Conservation (phyloP, 768 basidiomycete species). For the Lentinula aciculospora region DNA sequence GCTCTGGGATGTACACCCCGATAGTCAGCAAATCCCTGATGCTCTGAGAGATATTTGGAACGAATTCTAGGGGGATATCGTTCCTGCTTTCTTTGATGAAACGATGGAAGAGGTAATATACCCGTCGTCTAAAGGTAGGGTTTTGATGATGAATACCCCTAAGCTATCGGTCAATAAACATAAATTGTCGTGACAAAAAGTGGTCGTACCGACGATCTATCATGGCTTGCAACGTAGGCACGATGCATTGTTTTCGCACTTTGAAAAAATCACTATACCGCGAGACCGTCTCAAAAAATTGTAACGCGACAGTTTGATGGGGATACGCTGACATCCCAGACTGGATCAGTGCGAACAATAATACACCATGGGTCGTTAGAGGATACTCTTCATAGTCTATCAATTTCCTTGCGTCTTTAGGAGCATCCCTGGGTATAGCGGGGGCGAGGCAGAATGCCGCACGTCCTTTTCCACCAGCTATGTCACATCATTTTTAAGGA, state of each 20-base stretch:
- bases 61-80: constrained; percentile 72
- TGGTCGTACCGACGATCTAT: constrained; percentile 67
- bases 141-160: constrained; percentile 87
- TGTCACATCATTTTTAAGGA: background rate
- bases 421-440: constrained; percentile 29
- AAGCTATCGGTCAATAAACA: constrained; percentile 7
- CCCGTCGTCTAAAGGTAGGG: constrained; percentile 61
- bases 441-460: constrained; percentile 83
- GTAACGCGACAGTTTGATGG: constrained; percentile 77
- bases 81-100: constrained; percentile 82
- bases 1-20: constrained; percentile 68
- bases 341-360: constrained; percentile 78
- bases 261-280: constrained; percentile 97
- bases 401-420: constrained; percentile 61
- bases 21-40: constrained; percentile 77
- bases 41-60: constrained; percentile 63
- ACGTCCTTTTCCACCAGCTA: constrained; percentile 75
- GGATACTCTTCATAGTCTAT: constrained; percentile 77
- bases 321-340: constrained; percentile 81
- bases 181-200: background rate
- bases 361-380: constrained; percentile 85
- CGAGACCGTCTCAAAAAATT: constrained; percentile 90
- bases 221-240: constrained; percentile 85
- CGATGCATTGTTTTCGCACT: constrained; percentile 82
- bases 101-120: constrained; percentile 89